phyloP scores from a whole-genome alignment of 768 basidiomycete genomes.

The Calvatia gigantea region DNA sequence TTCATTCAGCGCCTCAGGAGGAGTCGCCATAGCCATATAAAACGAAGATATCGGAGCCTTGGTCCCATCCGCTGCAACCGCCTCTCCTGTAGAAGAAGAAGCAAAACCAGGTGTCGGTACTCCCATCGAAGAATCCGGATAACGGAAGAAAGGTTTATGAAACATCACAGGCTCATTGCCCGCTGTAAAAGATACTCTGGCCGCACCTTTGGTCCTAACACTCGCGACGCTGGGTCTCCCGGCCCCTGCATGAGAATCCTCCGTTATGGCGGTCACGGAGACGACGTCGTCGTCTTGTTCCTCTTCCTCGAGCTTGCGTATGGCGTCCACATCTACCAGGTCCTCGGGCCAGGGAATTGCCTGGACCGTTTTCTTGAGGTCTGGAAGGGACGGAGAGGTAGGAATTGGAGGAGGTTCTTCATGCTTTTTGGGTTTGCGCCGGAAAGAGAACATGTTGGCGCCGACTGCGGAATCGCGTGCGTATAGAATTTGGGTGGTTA shows the following conservation, averaged over 20 bases:
- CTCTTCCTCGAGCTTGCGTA: slow-evolving; percentile 39
- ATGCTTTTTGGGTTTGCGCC: slow-evolving; percentile 61
- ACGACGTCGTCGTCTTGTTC: slow-evolving; percentile 6
- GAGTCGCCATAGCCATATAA: slow-evolving; percentile 64
- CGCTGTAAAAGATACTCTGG: slow-evolving; percentile 58
- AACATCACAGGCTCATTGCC: slow-evolving; percentile 53
- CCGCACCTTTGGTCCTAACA: slow-evolving; percentile 55
- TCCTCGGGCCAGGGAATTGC: slow-evolving; percentile 81
- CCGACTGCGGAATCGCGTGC: slow-evolving; percentile 2
- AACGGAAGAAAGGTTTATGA: slow-evolving; percentile 74
- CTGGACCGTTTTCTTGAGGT: slow-evolving; percentile 53
- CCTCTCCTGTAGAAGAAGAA: slow-evolving; percentile 39
- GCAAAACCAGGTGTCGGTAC: slow-evolving; percentile 10
- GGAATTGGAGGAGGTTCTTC: slow-evolving; percentile 49
- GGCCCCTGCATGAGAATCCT: neutral
- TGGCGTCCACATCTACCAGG: slow-evolving; percentile 69
- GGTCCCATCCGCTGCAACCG: slow-evolving; percentile 22
- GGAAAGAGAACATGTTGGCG: slow-evolving; percentile 65
- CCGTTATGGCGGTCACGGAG: neutral
- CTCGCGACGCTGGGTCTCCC: slow-evolving; percentile 18
- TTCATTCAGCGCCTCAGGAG: slow-evolving; percentile 28
- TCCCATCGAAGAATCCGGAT: slow-evolving; percentile 13
- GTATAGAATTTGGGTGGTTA: neutral
- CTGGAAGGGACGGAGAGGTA: slow-evolving; percentile 78
- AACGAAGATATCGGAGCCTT: slow-evolving; percentile 56